Conservation (phyloP, 495 filamentous ascomycete species). For the Acidomyces sp. region DNA sequence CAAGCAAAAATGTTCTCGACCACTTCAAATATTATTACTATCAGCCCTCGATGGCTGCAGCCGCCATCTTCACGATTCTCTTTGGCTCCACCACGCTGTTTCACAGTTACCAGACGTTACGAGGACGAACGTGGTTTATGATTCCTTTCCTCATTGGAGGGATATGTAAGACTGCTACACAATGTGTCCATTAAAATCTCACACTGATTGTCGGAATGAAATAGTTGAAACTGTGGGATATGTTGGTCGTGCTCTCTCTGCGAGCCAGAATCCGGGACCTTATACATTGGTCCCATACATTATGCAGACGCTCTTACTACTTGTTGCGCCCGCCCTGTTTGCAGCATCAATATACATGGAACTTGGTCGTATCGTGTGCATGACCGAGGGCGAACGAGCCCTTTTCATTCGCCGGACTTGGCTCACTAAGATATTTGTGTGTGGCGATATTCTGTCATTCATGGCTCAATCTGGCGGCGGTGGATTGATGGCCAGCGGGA, state of each 20-base stretch:
- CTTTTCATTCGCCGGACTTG: slow-evolving; percentile 18
- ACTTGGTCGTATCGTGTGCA: slow-evolving; percentile 13
- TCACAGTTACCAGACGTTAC: slow-evolving; percentile 36
- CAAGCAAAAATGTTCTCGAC: slow-evolving; percentile 4
- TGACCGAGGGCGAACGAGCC: slow-evolving; percentile 11
- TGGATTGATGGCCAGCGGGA: slow-evolving; percentile 11
- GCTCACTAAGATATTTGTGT: slow-evolving; percentile 16
- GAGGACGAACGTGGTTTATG: slow-evolving; percentile 40
- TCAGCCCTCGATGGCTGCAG: slow-evolving; percentile 36
- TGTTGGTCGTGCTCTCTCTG: slow-evolving; percentile 25
- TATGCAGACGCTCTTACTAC: slow-evolving; percentile 22
- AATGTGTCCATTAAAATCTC: neutral
- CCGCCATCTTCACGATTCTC: slow-evolving; percentile 38
- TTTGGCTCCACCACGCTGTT: slow-evolving; percentile 33
- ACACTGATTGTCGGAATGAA: neutral
- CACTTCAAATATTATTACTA: slow-evolving; percentile 35
- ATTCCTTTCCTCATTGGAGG: slow-evolving; percentile 43
- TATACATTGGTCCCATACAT: slow-evolving; percentile 25
- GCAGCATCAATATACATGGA: slow-evolving; percentile 21
- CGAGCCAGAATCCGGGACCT: slow-evolving; percentile 8
- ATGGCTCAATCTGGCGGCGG: slow-evolving; percentile 17
- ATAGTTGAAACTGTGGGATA: slow-evolving; percentile 40
- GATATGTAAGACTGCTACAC: slow-evolving; percentile 31
- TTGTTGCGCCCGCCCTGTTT: slow-evolving; percentile 20
- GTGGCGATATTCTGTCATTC: slow-evolving; percentile 19